Evolutionary conservation across 2,329 filamentous ascomycete species (phyloP), one percentile per base, ranked within the genome.

Genomic region (Calonectria pteridis): DNA sequence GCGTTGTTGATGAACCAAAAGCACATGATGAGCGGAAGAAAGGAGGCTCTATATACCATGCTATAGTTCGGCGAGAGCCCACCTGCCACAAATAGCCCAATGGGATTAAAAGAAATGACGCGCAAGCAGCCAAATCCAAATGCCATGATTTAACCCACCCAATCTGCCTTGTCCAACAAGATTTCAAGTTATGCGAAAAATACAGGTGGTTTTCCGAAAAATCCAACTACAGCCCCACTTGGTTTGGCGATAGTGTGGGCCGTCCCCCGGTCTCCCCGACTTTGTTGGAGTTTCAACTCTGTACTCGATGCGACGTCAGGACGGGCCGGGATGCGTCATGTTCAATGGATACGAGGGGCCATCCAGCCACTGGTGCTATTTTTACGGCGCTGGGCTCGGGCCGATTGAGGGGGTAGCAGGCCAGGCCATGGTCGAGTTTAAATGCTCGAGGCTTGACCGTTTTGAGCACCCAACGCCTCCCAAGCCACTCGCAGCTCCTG

Each of bases 121-220:
- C 70, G 70, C 58, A 69, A 72, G 58, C 59, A 66, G 6, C 50
- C 31, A 43, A 28, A 49, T 18, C 50, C 26, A 59, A 35, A 23
- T 18, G 40, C 53, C 33, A 53, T 16, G 26, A 23, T 46, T 23
- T 14, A 63, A 33, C n/a, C 63, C 51, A 53, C 69, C 11, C 40
- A n/a, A 26, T 28, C 46, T 33, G n/a, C 37, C 49, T 35, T 33
- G 58, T 51, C 66, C 71, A 73, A 69, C 66, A 29, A 50, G 58
- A 69, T 43, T 51, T 33, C 14, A 16, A 37, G 43, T 20, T 59
- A 40, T 73, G 59, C 71, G 71, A 73, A 73, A 73, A 64, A 69
- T 26, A 40, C 20, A 59, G 66, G 29, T 69, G 23, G 23, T 6
- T 43, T 69, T 73, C 49, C 71, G 71, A 73, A 73, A 51, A 72